These are phyloP conservation scores for Phytophthora constricta DNA, from an alignment of 352 stramenopile species.

Conservation along the genomic window DNA sequence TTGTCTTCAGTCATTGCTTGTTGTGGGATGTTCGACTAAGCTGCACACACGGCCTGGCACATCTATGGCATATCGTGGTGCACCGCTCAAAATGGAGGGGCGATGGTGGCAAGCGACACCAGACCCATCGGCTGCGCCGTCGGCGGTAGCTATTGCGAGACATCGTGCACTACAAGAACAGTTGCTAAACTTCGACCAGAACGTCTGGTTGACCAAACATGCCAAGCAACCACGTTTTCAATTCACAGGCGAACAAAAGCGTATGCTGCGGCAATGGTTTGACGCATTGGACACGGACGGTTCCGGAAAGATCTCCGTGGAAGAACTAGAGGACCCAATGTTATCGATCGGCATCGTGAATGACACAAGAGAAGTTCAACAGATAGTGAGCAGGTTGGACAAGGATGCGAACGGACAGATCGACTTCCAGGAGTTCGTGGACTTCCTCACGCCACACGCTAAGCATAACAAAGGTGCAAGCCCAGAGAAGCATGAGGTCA, in stretches of 20 bases:
- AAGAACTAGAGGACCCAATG: slow-evolving; percentile 83
- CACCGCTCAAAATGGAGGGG: slow-evolving; percentile 2
- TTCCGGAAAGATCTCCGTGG: slow-evolving; percentile 76
- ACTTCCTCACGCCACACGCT: slow-evolving; percentile 70
- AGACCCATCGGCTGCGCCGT: slow-evolving; percentile 21
- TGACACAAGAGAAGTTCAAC: slow-evolving; percentile 64
- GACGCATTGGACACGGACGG: slow-evolving; percentile 70
- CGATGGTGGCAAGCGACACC: slow-evolving; percentile 45
- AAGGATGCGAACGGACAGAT: slow-evolving; percentile 78
- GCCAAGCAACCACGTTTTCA: slow-evolving; percentile 67
- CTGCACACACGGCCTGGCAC: background rate
- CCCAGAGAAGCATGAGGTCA: slow-evolving; percentile 64
- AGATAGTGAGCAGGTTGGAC: slow-evolving; percentile 68
- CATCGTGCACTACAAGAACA: slow-evolving; percentile 54
- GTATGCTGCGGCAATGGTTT: slow-evolving; percentile 83
- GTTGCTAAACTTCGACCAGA: slow-evolving; percentile 66
- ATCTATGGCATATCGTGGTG: slow-evolving; percentile 4
- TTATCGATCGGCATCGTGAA: slow-evolving; percentile 81
- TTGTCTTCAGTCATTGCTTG: too few species aligned
- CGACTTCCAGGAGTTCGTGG: slow-evolving; percentile 83
- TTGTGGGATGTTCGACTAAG: background rate
- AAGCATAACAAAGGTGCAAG: slow-evolving; percentile 45
- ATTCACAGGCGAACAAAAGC: slow-evolving; percentile 76
- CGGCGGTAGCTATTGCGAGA: slow-evolving; percentile 22
- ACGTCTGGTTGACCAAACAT: slow-evolving; percentile 70